phyloP scores from a whole-genome alignment of 768 basidiomycete species.

The Amyloporia xantha region DNA sequence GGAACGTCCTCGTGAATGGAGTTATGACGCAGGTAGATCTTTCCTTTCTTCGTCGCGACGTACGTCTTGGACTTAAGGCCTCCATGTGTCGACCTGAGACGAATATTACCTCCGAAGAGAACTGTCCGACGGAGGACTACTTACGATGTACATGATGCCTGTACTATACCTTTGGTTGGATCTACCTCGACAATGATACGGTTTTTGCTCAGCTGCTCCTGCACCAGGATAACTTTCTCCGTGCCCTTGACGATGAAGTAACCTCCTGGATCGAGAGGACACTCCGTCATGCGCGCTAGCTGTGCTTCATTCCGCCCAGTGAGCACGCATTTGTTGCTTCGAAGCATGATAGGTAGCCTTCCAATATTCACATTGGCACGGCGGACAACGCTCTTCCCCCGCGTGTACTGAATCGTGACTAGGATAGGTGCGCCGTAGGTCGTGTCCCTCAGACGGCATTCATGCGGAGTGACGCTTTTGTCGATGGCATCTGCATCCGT shows the following conservation, averaged over 20 bases:
- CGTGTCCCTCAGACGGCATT: conserved; percentile 92
- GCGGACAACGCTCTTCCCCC: conserved; percentile 84
- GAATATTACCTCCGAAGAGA: neutral
- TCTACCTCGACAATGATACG: conserved; percentile 98
- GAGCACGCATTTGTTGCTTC: conserved; percentile 92
- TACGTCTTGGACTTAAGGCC: conserved; percentile 96
- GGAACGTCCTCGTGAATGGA: conserved; percentile 96
- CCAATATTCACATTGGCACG: conserved; percentile 82
- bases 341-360: conserved; percentile 90
- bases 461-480: conserved; percentile 87
- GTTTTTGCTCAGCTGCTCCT: conserved; percentile 98
- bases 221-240: conserved; percentile 98
- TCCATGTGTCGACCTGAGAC: conserved; percentile 65
- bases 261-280: conserved; percentile 97
- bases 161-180: conserved; percentile 79
- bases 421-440: conserved; percentile 91
- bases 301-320: conserved; percentile 70
- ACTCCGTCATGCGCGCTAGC: conserved; percentile 93
- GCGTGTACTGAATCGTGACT: conserved; percentile 92
- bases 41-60: conserved; percentile 89
- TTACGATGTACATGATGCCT: conserved; percentile 94
- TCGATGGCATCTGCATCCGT: conserved; percentile 77
- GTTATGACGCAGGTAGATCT: conserved; percentile 95
- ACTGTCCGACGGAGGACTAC: conserved; percentile 25
- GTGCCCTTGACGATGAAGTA: conserved; percentile 99